phyloP scores from a whole-genome alignment of 768 basidiomycete species.

The Tulasnella calospora region DNA sequence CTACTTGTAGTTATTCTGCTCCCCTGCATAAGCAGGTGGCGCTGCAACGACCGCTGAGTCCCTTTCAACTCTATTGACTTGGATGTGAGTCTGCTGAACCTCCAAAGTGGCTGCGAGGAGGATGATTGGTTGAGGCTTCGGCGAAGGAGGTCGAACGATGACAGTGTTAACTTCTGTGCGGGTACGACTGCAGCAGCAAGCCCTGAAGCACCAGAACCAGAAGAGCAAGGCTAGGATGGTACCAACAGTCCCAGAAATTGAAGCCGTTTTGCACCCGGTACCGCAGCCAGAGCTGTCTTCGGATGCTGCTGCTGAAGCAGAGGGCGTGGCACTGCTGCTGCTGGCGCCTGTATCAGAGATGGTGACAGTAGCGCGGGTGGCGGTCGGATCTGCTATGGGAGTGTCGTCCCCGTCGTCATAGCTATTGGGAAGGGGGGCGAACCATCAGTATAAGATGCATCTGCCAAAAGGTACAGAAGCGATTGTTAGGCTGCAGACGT shows the following conservation, averaged over 20 bases:
- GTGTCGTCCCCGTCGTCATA: neutral
- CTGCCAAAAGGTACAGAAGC: too few species aligned
- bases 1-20: too few species aligned
- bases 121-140: neutral
- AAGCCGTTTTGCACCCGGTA: neutral
- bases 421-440: neutral
- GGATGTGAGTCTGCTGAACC: neutral
- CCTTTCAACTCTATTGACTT: neutral
- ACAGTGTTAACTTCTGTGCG: neutral
- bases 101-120: neutral
- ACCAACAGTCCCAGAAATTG: neutral
- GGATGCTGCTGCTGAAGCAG: neutral
- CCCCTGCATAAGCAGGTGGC: neutral
- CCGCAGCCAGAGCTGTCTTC: neutral
- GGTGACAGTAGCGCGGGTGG: neutral
- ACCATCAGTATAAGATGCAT: too few species aligned
- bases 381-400: neutral
- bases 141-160: neutral
- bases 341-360: neutral
- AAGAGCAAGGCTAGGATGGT: neutral
- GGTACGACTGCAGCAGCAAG: neutral
- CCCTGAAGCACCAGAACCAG: neutral
- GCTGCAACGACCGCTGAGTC: neutral
- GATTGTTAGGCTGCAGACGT: neutral
- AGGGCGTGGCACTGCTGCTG: neutral